These are phyloP conservation scores for Paramecium sexaurelia DNA, from an alignment of 73 alveolate genomes.

Conservation along the genomic window DNA sequence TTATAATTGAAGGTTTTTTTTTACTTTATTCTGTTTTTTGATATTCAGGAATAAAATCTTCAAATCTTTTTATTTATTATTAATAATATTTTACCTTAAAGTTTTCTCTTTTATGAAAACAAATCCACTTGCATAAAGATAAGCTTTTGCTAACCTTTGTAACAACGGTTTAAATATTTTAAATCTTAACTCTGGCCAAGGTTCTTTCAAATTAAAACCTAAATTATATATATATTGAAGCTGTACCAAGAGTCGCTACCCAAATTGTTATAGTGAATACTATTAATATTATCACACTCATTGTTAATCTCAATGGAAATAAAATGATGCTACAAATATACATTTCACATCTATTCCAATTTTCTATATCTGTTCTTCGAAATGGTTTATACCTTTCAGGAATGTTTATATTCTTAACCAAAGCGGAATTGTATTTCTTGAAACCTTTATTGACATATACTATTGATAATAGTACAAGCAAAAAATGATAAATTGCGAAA, in stretches of 20 bases:
- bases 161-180: background rate
- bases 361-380: constrained; percentile 46
- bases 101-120: background rate
- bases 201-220: constrained; percentile 8
- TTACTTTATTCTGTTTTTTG: background rate
- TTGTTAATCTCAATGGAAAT: constrained; percentile 26
- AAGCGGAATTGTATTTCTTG: background rate
- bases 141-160: background rate
- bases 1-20: constrained; percentile 38
- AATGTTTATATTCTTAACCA: background rate
- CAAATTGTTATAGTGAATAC: background rate
- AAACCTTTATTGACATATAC: background rate
- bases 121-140: constrained; percentile 45
- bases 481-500: background rate
- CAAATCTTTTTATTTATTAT: background rate
- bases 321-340: constrained; percentile 42
- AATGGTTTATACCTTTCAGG: constrained; percentile 47
- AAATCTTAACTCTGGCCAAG: constrained; percentile 11
- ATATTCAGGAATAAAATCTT: constrained; percentile 45
- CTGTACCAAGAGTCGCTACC: background rate
- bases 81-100: background rate
- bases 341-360: constrained; percentile 44
- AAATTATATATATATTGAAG: background rate
- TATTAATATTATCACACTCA: background rate
- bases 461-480: background rate